Percentiles rank a stretch among this genome's conserved stretches.
Conservation (phyloP, 140 eudicot genomes). For the Ambrosia hybrid region DNA sequence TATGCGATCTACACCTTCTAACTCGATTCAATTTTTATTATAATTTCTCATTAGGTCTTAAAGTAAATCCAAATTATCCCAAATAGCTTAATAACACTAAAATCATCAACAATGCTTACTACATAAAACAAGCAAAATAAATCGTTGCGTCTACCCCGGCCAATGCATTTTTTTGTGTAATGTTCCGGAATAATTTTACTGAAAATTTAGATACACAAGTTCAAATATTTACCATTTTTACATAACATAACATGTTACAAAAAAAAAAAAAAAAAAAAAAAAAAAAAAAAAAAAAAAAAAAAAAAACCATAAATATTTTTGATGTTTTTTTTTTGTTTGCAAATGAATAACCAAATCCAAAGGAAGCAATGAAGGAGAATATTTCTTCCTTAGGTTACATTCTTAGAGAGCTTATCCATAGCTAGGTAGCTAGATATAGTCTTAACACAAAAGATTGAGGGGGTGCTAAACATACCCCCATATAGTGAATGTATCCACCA, state of each 20-base stretch:
- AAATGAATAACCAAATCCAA: constrained; percentile 13
- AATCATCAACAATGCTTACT: too few relatives aligned
- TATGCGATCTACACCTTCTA: too few relatives aligned
- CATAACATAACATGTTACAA: not conserved
- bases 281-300: not conserved
- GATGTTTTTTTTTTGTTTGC: not conserved
- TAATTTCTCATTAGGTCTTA: too few relatives aligned
- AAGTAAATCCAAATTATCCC: too few relatives aligned
- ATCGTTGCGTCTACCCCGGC: not conserved
- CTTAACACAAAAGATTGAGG: constrained; percentile 18
- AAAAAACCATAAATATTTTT: constrained; percentile 1
- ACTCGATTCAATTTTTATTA: too few relatives aligned
- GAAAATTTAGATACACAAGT: not conserved
- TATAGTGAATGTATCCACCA: too few relatives aligned
- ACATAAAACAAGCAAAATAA: too few relatives aligned
- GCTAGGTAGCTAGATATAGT: constrained; percentile 3
- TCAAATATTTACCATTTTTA: not conserved
- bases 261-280: not conserved
- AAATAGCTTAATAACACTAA: too few relatives aligned
- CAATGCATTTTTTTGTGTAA: not conserved
- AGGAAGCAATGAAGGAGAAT: constrained; percentile 20
- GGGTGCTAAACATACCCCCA: too few relatives aligned
- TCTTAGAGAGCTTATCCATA: constrained; percentile 28
- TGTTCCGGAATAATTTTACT: not conserved
- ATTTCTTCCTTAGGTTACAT: constrained; percentile 22